Base-by-base conservation (phyloP, 2,329 filamentous ascomycete species). In the Microdochium nivale region DNA sequence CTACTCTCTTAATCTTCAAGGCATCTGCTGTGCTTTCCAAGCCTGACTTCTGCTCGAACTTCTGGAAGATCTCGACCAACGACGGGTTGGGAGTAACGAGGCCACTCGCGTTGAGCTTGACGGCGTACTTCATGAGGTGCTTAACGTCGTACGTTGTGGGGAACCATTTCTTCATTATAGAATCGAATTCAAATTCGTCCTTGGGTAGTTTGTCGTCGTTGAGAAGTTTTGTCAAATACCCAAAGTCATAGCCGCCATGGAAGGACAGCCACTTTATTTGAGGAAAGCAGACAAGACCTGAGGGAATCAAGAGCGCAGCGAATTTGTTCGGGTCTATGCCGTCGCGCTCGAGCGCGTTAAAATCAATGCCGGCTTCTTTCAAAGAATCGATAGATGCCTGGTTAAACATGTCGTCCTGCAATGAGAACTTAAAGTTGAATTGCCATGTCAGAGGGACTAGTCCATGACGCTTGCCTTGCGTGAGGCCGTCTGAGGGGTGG, bases 191-290 rank as follows among this genome's bases (percentile, higher is more conserved):
- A 49, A 85, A 80, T 66, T 97, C 94, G 59, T 95, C 90, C 59
- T 90, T 88, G 1, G 94, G 94, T 8, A 99, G 77, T 46, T 86
- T 83, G 58, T 84, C 80, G 70, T 88, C 88, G 52, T 88, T 86
- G 67, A 99, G 84, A 53, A 96, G 84, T 72, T 99, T 99, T 64
- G 95, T 91, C 47, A 99, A 77, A 64, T 97, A 97, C 48, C 91
- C 94, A 70, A 99, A 97, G 72, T 99, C 94, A 70, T 99, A 99
- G 54, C 92, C 94, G 25, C 90, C 94, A 68, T 99, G 94, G 71
- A 97, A 97, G 3, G 90, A 95, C 57, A 99, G 88, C 94, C 94
- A 99, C 66, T 90, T 86, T 51, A 96, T 88, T 53, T 95, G 84
- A 37, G 94, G 85, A 57, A 88, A 83, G 62, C 94, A 86, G 13